Percentiles rank a stretch among this genome's conserved stretches.
Conservation (phyloP, 2,329 filamentous ascomycete genomes). For the Karstenula rhodostoma region DNA sequence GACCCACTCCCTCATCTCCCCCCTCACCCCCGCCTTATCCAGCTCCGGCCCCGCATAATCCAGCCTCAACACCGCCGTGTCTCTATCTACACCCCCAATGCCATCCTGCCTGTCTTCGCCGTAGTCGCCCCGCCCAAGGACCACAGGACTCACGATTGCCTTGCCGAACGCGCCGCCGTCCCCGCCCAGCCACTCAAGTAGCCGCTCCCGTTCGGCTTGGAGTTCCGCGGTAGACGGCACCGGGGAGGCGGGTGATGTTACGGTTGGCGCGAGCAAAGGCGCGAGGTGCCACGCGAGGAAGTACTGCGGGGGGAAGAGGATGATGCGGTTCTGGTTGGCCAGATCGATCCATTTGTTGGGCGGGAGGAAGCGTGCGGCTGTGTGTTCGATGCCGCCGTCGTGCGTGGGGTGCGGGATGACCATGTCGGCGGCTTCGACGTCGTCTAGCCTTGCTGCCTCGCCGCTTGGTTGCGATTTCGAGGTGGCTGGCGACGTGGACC, state of each 20-base stretch:
- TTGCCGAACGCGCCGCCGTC: slow-evolving; percentile 53
- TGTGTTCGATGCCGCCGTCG: slow-evolving; percentile 75
- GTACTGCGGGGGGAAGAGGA: slow-evolving; percentile 90
- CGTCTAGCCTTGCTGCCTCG: slow-evolving; percentile 26
- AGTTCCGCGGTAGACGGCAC: slow-evolving; percentile 49
- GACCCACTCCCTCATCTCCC: slow-evolving; percentile 63
- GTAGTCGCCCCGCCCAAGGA: slow-evolving; percentile 50
- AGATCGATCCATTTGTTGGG: slow-evolving; percentile 73
- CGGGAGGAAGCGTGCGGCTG: slow-evolving; percentile 79
- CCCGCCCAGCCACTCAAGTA: slow-evolving; percentile 56
- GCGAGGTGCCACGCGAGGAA: slow-evolving; percentile 72
- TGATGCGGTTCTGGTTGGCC: slow-evolving; percentile 71
- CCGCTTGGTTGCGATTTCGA: slow-evolving; percentile 29
- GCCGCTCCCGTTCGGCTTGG: slow-evolving; percentile 42
- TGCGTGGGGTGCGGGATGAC: slow-evolving; percentile 73
- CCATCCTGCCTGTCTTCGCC: slow-evolving; percentile 41
- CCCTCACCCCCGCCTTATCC: slow-evolving; percentile 56
- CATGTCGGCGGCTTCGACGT: slow-evolving; percentile 54
- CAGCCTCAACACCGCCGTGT: slow-evolving; percentile 61
- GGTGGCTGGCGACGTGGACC: slow-evolving; percentile 40
- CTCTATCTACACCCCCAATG: slow-evolving; percentile 52
- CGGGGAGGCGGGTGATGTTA: slow-evolving; percentile 30
- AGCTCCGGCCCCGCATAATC: slow-evolving; percentile 65
- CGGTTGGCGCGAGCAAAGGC: slow-evolving; percentile 57
- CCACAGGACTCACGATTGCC: slow-evolving; percentile 52